Conservation (phyloP, 2,329 filamentous ascomycete genomes). For the Alternaria gaisen region DNA sequence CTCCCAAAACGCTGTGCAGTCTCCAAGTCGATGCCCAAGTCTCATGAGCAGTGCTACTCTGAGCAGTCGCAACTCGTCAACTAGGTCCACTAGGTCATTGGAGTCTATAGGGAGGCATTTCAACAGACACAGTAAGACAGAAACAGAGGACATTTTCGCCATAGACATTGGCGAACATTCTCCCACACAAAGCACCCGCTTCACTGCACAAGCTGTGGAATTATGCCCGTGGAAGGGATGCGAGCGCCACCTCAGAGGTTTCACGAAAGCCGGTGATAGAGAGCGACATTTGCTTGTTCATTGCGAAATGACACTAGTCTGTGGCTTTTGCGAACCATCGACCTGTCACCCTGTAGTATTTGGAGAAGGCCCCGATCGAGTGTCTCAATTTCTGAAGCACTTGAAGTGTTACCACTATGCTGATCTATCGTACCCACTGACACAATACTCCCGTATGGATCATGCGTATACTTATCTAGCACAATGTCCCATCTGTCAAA, state of each 20-base stretch:
- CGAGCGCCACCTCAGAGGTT: neutral
- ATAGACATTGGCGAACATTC: neutral
- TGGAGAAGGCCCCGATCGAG: neutral
- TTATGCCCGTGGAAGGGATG: neutral
- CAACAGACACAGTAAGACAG: neutral
- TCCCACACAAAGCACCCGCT: neutral
- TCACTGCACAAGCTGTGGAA: neutral
- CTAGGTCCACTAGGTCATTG: neutral
- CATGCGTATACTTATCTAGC: neutral
- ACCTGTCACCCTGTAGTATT: rapidly evolving
- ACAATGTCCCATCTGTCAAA: neutral
- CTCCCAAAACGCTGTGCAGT: neutral
- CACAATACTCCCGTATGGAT: rapidly evolving
- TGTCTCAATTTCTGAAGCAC: neutral
- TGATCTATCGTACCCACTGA: rapidly evolving
- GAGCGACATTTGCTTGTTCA: neutral
- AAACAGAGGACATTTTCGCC: neutral
- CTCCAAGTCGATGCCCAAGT: neutral
- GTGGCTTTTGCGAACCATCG: neutral
- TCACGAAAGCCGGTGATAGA: neutral
- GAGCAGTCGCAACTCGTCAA: neutral
- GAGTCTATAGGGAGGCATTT: neutral
- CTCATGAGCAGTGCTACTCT: neutral
- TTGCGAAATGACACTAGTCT: neutral
- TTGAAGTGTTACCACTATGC: rapidly evolving